Base-by-base conservation (phyloP, 148 eudicot genomes). In the Limonium bicolor region DNA sequence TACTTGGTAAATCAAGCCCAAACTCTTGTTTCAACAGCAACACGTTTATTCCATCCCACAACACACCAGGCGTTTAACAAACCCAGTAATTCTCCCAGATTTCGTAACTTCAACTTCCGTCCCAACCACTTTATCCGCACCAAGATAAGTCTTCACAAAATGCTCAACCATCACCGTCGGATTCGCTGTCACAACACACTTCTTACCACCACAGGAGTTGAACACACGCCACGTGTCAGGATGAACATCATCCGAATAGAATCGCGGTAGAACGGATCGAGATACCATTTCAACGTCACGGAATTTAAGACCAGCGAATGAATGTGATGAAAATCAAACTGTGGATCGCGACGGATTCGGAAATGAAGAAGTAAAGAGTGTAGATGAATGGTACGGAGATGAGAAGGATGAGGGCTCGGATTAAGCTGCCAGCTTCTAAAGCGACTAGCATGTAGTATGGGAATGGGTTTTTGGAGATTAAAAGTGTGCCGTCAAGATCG, bases 81-180 rank as follows among this genome's bases (percentile, higher is more conserved):
- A 70, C 33, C 94, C 94, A 1, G 94, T 78, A 6, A 64, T 72
- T 21, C 76, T 44, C 1, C 83, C 84, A 1, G 61, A 44, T 41
- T 56, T 63, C 0, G 78, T 47, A 20, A 70, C 74, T n/a, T 72
- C 75, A 33, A 83, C 26, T 21, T 83, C 94, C 0, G 87, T 67
- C 38, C 94, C 94, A 1, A 78, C 13, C 5, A 83, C 94, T 63
- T 63, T 72, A 51, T 83, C 76, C 0, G 68, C 84, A 5, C 94
- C 94, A 34, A 83, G 47, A 48, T 45, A 72, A 4, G 51, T 55
- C 73, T 76, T 83, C 0, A 43, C 74, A 20, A 83, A 83, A 11
- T 63, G 61, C 26, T 83, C 94, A 27, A 78, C 94, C 78, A 78
- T 78, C 17, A 78, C 64, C 29, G 83, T 63, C 0, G 94, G 94